Evolutionary conservation across 148 eudicot species (phyloP).

Genomic region (Fallopia convolvulus): DNA sequence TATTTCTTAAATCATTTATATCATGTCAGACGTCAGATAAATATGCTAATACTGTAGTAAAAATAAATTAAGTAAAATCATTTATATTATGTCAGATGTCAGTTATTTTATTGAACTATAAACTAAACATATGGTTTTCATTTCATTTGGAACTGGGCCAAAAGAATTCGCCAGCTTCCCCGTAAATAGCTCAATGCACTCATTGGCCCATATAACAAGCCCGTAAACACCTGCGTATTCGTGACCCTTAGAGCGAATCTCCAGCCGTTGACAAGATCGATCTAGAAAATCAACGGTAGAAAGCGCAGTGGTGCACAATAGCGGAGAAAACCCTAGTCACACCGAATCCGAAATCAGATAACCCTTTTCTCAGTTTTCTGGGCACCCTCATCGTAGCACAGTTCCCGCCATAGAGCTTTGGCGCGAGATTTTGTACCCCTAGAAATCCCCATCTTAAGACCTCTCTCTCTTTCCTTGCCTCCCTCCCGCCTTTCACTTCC

Average conservation of each 20-base stretch:
- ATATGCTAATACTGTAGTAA: too few species aligned
- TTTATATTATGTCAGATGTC: too few species aligned
- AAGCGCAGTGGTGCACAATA: neutral
- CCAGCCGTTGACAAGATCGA: neutral
- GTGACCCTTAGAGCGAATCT: neutral
- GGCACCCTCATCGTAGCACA: neutral
- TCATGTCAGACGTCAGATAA: too few species aligned
- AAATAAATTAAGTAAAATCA: too few species aligned
- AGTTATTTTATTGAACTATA: too few species aligned
- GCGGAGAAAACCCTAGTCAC: neutral
- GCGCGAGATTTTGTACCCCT: slow-evolving; percentile 8
- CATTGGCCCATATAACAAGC: neutral
- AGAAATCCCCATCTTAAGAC: neutral
- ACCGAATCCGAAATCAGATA: neutral
- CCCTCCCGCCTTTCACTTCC: neutral
- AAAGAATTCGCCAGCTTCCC: neutral
- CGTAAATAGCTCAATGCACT: neutral
- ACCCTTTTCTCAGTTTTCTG: neutral
- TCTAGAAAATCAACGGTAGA: neutral
- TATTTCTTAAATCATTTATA: too few species aligned
- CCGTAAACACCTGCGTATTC: neutral
- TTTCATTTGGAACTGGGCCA: neutral
- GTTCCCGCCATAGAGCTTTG: slow-evolving; percentile 7
- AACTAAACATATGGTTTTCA: too few species aligned
- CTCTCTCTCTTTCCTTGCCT: neutral